Evolutionary conservation across 345 rosid species (phyloP), one percentile per base, ranked within the genome.

Genomic region (Eucalyptus cloeziana): DNA sequence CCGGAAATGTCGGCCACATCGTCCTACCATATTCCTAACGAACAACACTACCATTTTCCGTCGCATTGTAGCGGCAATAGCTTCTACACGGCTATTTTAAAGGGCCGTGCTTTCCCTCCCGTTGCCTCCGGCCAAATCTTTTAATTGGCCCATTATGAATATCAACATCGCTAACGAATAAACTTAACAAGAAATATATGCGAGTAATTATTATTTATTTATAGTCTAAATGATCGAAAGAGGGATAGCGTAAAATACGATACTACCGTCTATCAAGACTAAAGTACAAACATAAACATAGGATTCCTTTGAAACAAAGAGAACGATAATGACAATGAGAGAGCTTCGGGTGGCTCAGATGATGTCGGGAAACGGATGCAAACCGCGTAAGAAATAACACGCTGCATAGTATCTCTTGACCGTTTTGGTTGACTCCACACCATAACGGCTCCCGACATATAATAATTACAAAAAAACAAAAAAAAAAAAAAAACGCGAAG

Each of bases 361-460:
- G 13, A 56, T 56, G 13, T 9, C 30, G 62, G 62, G 12, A 4
- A 58, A 8, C 5, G 30, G 64, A 25, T 58, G 64, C 30, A 9
- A 24, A 2, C 64, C 64, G 64, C 27, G 64, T 58, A 8, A 56
- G 60, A 56, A 56, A 0, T 12, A 56, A 56, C 2, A 22, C 60
- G 27, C 52, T 6, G 60, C 60, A 56, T 2, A 56, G 0, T 56
- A 8, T 56, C 12, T 2, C 0, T 54, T 4, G 12, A 56, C 19
- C 27, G 8, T 56, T 22, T 56, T 24, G 58, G 60, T 22, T 56
- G 60, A 2, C 27, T 4, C 24, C 60, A 8, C 60, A 24, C 11
- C 27, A 16, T 54, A 50, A 50, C 7, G 19, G 52, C 52, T 15
- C 19, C 52, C 0, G 52, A 1, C 1, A 50, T 50, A 50, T 50